Percentiles rank a stretch among this genome's conserved stretches.
Evolutionary conservation across 176 grass and related monocot genomes (phyloP).

Genomic region (Carex parvula): DNA sequence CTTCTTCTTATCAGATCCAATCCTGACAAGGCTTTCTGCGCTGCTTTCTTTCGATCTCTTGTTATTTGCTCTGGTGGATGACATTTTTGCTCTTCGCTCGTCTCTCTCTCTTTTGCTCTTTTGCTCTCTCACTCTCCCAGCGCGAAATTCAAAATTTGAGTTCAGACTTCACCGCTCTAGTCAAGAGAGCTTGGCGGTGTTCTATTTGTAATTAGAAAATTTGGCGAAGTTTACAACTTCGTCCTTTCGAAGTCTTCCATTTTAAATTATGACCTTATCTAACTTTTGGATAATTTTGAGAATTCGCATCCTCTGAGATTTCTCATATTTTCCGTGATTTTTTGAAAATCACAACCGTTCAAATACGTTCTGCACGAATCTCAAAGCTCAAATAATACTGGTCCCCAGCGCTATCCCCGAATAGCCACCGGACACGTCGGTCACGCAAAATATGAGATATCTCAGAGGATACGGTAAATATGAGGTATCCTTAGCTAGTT

Average conservation of each 20-base stretch:
- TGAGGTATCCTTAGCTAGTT: no score
- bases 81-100: background rate
- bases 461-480: no score
- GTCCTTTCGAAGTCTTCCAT: background rate
- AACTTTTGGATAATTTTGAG: no score
- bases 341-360: no score
- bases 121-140: background rate
- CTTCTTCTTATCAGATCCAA: constrained; percentile 28
- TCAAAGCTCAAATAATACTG: no score
- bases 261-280: background rate
- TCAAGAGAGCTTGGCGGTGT: background rate
- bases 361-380: no score
- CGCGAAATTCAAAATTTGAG: constrained; percentile 17
- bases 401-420: no score
- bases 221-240: background rate
- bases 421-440: no score
- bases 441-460: no score
- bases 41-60: constrained; percentile 21
- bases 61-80: background rate
- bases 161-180: background rate
- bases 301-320: no score
- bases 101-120: background rate
- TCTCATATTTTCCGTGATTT: no score
- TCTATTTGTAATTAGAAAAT: background rate
- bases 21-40: background rate